Evolutionary conservation across 306 rosid genomes (phyloP).

Genomic region (Rosa lucieae): DNA sequence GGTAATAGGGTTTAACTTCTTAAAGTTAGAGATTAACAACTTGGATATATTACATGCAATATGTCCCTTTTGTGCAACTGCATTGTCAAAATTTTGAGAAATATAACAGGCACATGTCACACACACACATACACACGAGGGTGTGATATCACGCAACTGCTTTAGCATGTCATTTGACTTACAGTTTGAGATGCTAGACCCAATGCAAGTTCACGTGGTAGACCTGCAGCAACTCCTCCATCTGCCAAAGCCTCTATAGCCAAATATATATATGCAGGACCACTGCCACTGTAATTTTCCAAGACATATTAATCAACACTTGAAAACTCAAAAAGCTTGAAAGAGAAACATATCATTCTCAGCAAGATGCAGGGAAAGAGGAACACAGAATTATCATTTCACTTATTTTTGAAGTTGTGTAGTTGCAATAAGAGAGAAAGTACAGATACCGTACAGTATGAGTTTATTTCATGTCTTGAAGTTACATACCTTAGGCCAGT

Average conservation of each 20-base stretch:
- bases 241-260: constrained; percentile 98
- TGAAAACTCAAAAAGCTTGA: not conserved
- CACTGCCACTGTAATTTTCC: constrained; percentile 81
- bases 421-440: constrained; percentile 1
- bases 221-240: constrained; percentile 99
- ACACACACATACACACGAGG: too few species aligned
- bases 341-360: not conserved
- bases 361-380: not conserved
- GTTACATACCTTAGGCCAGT: constrained; percentile 81
- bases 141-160: not conserved
- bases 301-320: not conserved
- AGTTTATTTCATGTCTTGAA: not conserved
- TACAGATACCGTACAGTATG: not conserved
- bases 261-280: constrained; percentile 88
- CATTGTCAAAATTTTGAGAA: not conserved
- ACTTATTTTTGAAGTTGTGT: not conserved
- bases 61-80: not conserved
- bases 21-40: not conserved
- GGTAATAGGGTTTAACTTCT: not conserved
- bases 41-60: not conserved
- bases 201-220: constrained; percentile 86
- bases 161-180: constrained; percentile 38
- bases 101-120: not conserved
- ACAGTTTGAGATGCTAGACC: constrained; percentile 94
- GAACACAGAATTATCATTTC: not conserved